Percentiles rank a stretch among this genome's conserved stretches.
phyloP scores from a whole-genome alignment of 2,329 filamentous ascomycete genomes.

The Paramyrothecium roridum region DNA sequence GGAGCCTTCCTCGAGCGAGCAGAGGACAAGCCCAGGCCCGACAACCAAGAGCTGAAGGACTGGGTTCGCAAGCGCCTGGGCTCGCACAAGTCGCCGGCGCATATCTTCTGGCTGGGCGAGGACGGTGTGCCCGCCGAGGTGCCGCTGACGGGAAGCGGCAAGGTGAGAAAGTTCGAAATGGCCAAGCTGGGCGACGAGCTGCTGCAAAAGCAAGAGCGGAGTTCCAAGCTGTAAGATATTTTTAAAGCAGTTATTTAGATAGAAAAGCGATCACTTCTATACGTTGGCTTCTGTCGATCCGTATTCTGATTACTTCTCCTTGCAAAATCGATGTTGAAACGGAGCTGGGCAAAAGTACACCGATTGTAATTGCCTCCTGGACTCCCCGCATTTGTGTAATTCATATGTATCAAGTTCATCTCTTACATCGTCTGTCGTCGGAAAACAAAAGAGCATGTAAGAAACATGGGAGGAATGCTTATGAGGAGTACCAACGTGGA shows the following conservation, averaged over 20 bases:
- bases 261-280: neutral
- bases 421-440: too few species aligned
- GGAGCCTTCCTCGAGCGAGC: conserved; percentile 56
- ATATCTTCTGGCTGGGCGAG: conserved; percentile 74
- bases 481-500: too few species aligned
- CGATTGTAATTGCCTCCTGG: too few species aligned
- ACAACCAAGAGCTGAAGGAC: conserved; percentile 52
- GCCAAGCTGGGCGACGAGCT: conserved; percentile 53
- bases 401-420: too few species aligned
- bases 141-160: conserved; percentile 69
- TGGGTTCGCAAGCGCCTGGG: conserved; percentile 63
- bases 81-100: conserved; percentile 65
- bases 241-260: too few species aligned
- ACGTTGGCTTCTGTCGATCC: too few species aligned
- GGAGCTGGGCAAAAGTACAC: too few species aligned
- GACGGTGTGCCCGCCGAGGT: conserved; percentile 51
- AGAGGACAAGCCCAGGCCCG: conserved; percentile 34
- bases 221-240: conserved; percentile 40
- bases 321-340: too few species aligned
- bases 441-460: too few species aligned
- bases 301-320: too few species aligned
- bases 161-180: conserved; percentile 67
- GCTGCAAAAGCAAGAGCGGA: conserved; percentile 40
- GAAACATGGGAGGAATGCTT: too few species aligned
- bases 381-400: too few species aligned